Evolutionary conservation across 495 filamentous ascomycete genomes (phyloP).

Genomic region (Podospora pseudoanserina): DNA sequence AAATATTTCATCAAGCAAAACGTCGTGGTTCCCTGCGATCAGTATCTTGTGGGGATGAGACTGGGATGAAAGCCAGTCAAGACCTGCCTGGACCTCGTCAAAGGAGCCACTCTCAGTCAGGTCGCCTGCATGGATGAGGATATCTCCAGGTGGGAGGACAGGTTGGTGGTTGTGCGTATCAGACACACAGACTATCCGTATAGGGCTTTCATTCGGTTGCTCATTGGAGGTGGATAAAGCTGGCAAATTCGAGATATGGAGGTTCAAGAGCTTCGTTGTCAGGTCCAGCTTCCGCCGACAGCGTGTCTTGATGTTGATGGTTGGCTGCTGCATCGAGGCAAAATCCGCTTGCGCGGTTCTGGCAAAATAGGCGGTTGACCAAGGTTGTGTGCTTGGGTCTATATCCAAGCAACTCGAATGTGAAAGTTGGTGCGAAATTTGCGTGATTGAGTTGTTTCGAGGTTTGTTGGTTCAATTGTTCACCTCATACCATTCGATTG

Average conservation of each 20-base stretch:
- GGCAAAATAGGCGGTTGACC: no score
- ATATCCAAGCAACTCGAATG: no score
- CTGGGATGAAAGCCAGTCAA: conserved; percentile 16
- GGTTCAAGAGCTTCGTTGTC: neutral
- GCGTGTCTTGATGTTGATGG: conserved; percentile 9
- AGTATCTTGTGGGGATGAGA: conserved; percentile 15
- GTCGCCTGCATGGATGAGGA: conserved; percentile 16
- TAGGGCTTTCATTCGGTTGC: neutral
- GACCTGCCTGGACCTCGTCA: conserved; percentile 13
- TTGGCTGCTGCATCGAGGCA: conserved; percentile 9
- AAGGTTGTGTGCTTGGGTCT: no score
- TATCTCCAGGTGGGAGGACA: conserved; percentile 11
- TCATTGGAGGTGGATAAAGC: neutral
- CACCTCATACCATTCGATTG: no score
- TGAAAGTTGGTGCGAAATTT: no score
- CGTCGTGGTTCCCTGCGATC: conserved; percentile 17
- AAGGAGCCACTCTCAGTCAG: conserved; percentile 16
- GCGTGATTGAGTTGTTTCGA: no score
- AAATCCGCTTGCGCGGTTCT: neutral
- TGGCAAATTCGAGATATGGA: neutral
- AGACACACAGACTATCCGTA: conserved; percentile 13
- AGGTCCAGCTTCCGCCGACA: neutral
- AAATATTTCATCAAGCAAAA: conserved; percentile 14
- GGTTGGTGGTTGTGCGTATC: conserved; percentile 15
- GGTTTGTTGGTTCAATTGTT: no score